A percentile compares a stretch with the other conserved stretches of the same genome.
Evolutionary conservation across 192 early-diverging fungal genomes (phyloP).

Genomic region (Coemansia sp.): DNA sequence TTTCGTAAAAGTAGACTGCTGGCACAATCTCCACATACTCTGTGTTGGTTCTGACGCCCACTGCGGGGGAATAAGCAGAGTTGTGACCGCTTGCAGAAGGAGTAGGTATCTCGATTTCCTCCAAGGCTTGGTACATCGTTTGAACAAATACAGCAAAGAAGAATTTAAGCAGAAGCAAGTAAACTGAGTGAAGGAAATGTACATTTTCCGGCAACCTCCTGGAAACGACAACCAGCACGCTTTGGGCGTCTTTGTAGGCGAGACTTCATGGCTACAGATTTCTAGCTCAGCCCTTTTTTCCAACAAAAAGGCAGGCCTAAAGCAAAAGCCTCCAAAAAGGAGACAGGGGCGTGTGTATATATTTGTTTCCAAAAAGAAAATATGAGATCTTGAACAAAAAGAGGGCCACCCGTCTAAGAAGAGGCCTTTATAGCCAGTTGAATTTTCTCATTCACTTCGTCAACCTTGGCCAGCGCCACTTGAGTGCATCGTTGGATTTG

Average conservation of each 20-base stretch:
- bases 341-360: neutral
- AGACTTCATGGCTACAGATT: neutral
- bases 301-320: neutral
- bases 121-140: neutral
- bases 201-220: too few relatives aligned
- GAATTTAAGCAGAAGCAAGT: neutral
- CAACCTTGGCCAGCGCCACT: slow-evolving; percentile 64
- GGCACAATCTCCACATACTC: neutral
- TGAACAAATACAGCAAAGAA: neutral
- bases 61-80: neutral
- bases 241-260: neutral
- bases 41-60: neutral
- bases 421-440: slow-evolving; percentile 64
- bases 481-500: slow-evolving; percentile 80
- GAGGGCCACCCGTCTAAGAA: neutral
- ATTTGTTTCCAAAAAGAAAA: neutral
- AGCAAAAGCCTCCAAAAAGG: neutral
- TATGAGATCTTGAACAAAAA: neutral
- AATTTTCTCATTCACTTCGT: slow-evolving; percentile 73
- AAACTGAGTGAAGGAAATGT: neutral
- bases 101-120: neutral
- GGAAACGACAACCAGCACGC: neutral
- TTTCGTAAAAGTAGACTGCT: neutral
- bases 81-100: neutral
- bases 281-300: neutral